Conservation (phyloP, 2,329 filamentous ascomycete genomes). For the Penicillium glabrum region DNA sequence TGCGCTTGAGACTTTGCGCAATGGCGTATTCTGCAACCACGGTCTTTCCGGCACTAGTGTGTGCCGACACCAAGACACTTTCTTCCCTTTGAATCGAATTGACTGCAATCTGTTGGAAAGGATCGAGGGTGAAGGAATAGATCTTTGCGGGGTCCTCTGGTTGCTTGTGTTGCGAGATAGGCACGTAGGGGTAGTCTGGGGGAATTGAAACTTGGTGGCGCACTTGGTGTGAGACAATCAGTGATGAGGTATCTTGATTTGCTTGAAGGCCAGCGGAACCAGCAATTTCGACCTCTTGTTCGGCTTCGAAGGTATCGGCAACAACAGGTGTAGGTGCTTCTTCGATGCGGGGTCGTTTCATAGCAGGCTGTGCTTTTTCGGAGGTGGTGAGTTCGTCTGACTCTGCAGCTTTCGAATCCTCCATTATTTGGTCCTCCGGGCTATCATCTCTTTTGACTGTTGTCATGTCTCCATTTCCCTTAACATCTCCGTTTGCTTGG, state of each 20-base stretch:
- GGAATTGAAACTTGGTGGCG: slow-evolving; percentile 96
- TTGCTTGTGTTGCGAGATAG: slow-evolving; percentile 92
- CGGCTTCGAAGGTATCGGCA: slow-evolving; percentile 92
- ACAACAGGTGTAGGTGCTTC: slow-evolving; percentile 75
- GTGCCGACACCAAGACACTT: slow-evolving; percentile 93
- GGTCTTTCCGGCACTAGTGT: slow-evolving; percentile 97
- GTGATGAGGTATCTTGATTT: slow-evolving; percentile 60
- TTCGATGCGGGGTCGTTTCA: slow-evolving; percentile 52
- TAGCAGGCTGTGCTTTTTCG: slow-evolving; percentile 41
- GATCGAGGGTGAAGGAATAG: slow-evolving; percentile 90
- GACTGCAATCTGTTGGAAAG: slow-evolving; percentile 93
- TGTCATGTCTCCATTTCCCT: slow-evolving; percentile 43
- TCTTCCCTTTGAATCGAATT: slow-evolving; percentile 94
- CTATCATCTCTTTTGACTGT: slow-evolving; percentile 33
- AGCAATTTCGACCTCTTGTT: slow-evolving; percentile 86
- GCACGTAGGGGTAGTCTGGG: slow-evolving; percentile 89
- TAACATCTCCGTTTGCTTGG: slow-evolving; percentile 77
- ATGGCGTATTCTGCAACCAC: slow-evolving; percentile 98
- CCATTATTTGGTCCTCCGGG: slow-evolving; percentile 21
- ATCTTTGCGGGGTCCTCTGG: slow-evolving; percentile 79
- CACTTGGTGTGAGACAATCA: slow-evolving; percentile 93
- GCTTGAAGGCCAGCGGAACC: slow-evolving; percentile 69
- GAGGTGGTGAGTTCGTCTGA: slow-evolving; percentile 16
- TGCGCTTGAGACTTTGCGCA: slow-evolving; percentile 93
- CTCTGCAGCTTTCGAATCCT: slow-evolving; percentile 17